phyloP scores from a whole-genome alignment of 495 filamentous ascomycete species.

The Aspergillus incahuasiensis region DNA sequence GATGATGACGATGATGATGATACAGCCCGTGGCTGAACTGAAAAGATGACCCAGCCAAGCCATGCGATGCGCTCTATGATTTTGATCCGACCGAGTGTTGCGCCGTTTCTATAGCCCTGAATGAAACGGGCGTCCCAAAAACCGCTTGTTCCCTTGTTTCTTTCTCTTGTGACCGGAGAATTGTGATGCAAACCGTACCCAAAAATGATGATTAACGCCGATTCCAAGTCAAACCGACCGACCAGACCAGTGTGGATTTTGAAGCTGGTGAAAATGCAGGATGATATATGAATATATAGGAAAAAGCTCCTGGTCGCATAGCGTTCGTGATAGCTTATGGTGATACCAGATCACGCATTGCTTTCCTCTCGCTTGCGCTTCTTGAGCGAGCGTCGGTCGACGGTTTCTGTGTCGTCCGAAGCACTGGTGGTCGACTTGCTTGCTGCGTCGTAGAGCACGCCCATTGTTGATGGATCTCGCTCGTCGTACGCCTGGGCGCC shows the following conservation, averaged over 20 bases:
- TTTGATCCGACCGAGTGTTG: constrained; percentile 18
- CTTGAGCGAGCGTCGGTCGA: constrained; percentile 53
- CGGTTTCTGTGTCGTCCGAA: constrained; percentile 44
- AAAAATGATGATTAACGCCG: constrained; percentile 30
- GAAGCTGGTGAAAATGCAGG: constrained; percentile 11
- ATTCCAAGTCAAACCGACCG: constrained; percentile 29
- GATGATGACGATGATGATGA: constrained; percentile 8
- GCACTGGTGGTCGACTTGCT: constrained; percentile 51
- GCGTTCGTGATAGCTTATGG: constrained; percentile 26
- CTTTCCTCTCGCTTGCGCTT: constrained; percentile 71
- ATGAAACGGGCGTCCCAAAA: constrained; percentile 6
- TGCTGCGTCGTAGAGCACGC: constrained; percentile 70
- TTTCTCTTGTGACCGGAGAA: constrained; percentile 5
- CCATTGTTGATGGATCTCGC: constrained; percentile 57
- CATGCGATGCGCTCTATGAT: constrained; percentile 24
- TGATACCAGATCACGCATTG: constrained; percentile 22
- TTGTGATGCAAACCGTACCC: constrained; percentile 5
- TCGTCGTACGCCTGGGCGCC: constrained; percentile 51
- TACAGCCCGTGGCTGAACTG: constrained; percentile 12
- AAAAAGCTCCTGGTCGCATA: constrained; percentile 46
- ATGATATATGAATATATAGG: constrained; percentile 20
- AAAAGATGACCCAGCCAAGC: constrained; percentile 17
- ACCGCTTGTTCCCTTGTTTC: background rate
- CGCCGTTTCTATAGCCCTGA: constrained; percentile 17
- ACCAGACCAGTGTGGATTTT: constrained; percentile 12